phyloP scores from a whole-genome alignment of 805 yeast genomes.

The Zygosaccharomyces pseudorouxii region DNA sequence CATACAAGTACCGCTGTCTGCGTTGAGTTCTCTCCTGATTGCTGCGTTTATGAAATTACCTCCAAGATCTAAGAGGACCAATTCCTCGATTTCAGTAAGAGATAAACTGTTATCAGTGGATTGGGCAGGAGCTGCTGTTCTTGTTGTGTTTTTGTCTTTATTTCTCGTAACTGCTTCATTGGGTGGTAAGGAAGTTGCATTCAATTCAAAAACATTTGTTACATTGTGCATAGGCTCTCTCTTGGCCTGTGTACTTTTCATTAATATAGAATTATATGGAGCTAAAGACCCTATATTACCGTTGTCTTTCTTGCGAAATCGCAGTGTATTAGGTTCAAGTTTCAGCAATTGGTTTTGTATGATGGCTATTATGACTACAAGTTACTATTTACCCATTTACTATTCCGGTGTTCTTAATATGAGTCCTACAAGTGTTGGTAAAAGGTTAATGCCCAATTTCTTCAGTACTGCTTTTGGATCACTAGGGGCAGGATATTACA shows the following conservation, averaged over 20 bases:
- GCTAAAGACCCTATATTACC: conserved; percentile 62
- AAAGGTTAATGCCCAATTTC: conserved; percentile 56
- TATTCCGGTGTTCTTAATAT: conserved; percentile 51
- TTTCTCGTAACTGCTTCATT: conserved; percentile 49
- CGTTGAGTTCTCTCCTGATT: conserved; percentile 46
- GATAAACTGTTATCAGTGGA: conserved; percentile 41
- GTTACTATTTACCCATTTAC: conserved; percentile 60
- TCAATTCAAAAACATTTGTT: conserved; percentile 32
- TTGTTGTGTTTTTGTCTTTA: conserved; percentile 43
- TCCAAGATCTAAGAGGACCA: conserved; percentile 28
- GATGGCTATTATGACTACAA: conserved; percentile 45
- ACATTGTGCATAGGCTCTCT: conserved; percentile 16
- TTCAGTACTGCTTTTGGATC: conserved; percentile 56
- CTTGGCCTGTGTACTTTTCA: conserved; percentile 40
- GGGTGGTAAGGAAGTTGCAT: conserved; percentile 48
- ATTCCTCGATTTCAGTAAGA: not conserved
- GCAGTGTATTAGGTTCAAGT: conserved; percentile 61
- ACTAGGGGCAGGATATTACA: conserved; percentile 57
- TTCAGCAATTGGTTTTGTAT: conserved; percentile 21
- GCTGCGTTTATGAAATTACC: conserved; percentile 37
- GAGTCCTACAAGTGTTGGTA: conserved; percentile 54
- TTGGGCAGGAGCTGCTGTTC: conserved; percentile 45
- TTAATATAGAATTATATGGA: conserved; percentile 40
- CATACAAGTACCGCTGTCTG: conserved; percentile 49
- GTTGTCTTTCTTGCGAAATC: conserved; percentile 46